A percentile compares a stretch with the other conserved stretches of the same genome.
These are phyloP conservation scores for Curvularia sp. DNA, from an alignment of 2,329 filamentous ascomycete species.

Conservation along the genomic window DNA sequence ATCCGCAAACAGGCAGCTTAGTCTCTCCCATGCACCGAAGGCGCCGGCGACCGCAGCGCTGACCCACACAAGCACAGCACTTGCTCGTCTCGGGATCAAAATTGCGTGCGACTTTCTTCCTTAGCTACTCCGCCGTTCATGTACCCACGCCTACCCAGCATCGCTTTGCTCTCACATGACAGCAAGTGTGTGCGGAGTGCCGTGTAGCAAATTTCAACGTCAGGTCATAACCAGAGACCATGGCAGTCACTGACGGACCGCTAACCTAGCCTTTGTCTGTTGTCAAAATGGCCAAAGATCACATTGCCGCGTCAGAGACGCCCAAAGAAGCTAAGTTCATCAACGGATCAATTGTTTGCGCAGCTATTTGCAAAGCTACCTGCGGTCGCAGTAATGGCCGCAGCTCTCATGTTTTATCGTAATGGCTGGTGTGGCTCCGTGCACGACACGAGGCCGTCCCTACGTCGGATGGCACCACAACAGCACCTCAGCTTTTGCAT, in stretches of 20 bases:
- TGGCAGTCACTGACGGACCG: constrained; percentile 22
- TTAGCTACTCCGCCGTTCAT: constrained; percentile 41
- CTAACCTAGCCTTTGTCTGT: constrained; percentile 27
- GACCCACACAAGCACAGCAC: constrained; percentile 49
- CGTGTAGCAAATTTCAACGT: constrained; percentile 53
- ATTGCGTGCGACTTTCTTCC: constrained; percentile 47
- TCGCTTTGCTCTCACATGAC: constrained; percentile 51
- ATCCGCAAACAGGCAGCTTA: constrained; percentile 30
- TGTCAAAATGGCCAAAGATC: constrained; percentile 28
- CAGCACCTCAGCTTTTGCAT: constrained; percentile 35
- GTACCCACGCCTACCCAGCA: constrained; percentile 50
- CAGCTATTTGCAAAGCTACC: constrained; percentile 42
- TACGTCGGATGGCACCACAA: constrained; percentile 37
- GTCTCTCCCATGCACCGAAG: constrained; percentile 27
- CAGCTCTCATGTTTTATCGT: constrained; percentile 45
- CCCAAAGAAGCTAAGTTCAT: constrained; percentile 30
- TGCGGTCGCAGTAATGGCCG: constrained; percentile 40
- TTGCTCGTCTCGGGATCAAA: constrained; percentile 49
- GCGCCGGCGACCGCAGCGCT: constrained; percentile 39
- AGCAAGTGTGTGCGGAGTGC: constrained; percentile 43
- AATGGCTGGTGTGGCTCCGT: constrained; percentile 42
- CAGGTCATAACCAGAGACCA: constrained; percentile 29
- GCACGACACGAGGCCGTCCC: constrained; percentile 37
- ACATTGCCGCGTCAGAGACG: constrained; percentile 26
- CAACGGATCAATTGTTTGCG: constrained; percentile 39